Conservation (phyloP, 2,329 filamentous ascomycete species). For the Hymenoscyphus albidus region DNA sequence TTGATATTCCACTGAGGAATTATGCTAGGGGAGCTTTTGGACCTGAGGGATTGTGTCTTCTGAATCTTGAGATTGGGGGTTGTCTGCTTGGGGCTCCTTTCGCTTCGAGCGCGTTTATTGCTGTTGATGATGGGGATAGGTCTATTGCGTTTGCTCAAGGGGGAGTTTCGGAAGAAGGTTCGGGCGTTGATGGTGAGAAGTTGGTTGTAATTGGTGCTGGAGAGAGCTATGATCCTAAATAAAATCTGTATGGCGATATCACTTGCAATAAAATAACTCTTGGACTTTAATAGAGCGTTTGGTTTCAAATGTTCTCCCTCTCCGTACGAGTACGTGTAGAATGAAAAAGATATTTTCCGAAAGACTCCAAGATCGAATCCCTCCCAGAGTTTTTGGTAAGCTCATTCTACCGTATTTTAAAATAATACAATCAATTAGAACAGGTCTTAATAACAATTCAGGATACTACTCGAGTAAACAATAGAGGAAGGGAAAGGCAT, state of each 20-base stretch:
- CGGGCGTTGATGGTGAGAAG: constrained; percentile 6
- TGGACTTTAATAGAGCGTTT: too few species aligned
- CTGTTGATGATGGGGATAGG: constrained; percentile 34
- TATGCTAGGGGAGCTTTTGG: constrained; percentile 31
- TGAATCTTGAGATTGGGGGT: constrained; percentile 30
- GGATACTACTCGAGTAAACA: too few species aligned
- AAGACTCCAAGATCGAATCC: too few species aligned
- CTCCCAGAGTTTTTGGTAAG: too few species aligned
- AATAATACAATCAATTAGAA: too few species aligned
- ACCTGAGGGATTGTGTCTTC: constrained; percentile 26
- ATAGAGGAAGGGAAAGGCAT: too few species aligned
- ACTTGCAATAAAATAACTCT: neutral
- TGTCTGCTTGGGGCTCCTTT: constrained; percentile 37
- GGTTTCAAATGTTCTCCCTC: too few species aligned
- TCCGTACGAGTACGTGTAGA: too few species aligned
- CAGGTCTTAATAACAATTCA: too few species aligned
- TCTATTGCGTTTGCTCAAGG: constrained; percentile 37
- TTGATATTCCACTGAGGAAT: constrained; percentile 34
- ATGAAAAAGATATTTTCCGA: too few species aligned
- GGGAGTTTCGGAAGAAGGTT: constrained; percentile 30
- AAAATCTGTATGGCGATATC: neutral
- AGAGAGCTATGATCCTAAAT: neutral
- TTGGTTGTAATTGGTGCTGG: constrained; percentile 8
- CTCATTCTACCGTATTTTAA: too few species aligned
- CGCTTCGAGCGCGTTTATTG: constrained; percentile 33